Evolutionary conservation across 1,284 basidiomycete species (phyloP), one percentile per base, ranked within the genome.

Genomic region (Pisolithus thermaeus): DNA sequence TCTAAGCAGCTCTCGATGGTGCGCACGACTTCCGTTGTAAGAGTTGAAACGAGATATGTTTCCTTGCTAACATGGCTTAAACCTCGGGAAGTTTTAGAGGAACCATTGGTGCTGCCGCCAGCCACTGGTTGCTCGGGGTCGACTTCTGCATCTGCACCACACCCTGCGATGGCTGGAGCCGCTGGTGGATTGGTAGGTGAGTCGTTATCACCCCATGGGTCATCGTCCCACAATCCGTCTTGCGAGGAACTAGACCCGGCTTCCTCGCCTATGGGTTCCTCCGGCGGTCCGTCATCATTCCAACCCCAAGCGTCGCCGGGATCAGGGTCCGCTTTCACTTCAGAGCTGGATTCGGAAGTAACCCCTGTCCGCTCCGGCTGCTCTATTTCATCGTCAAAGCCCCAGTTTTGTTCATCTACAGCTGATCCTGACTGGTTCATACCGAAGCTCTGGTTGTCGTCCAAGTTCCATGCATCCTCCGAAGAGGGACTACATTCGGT

Each of bases 281-380:
- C 63, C 6, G 62, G 61, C n/a, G 36, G 6, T 41, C 64, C 65
- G 25, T 81, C 78, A 45, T 73, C 70, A 28, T 83, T 77, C 82
- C 78, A 84, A 1, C 82, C 85, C 85, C 86, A 88, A 1, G 81
- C 78, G 58, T 83, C 78, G 20, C 65, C 71, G 12, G 75, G 63
- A 56, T 81, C 76, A 25, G 57, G 54, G 40, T 63, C 58, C n/a
- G 44, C 50, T 41, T 60, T 51, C 40, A 55, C 48, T 52, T 50
- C 63, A 12, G 61, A 59, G 20, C 63, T 64, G 35, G 61, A 54
- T 25, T 59, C 57, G 28, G 55, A 54, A 41, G 43, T 47, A 9
- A 50, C 61, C 56, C 37, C 56, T 12, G 32, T 14, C 47, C 47
- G 57, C 42, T 53, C 54, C 38, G 45, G 38, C 47, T 47, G 55